Conservation (phyloP, 2,329 filamentous ascomycete genomes). For the Phialophora expanda region DNA sequence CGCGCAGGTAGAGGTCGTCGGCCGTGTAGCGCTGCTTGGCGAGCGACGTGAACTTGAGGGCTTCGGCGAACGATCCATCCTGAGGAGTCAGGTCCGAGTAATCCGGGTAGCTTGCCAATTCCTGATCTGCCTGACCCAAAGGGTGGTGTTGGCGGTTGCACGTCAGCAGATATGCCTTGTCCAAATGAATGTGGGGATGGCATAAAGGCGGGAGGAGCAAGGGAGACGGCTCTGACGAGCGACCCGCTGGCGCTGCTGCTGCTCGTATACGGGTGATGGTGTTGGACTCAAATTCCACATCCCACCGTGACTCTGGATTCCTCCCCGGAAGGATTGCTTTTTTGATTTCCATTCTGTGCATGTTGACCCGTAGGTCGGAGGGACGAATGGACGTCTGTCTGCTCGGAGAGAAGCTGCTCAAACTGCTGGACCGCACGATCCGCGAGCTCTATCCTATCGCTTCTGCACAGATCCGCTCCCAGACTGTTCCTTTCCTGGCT, state of each 20-base stretch:
- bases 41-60: constrained; percentile 61
- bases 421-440: no score
- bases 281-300: constrained; percentile 26
- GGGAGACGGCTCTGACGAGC: constrained; percentile 25
- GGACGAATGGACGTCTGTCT: no score
- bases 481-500: no score
- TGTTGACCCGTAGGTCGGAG: no score
- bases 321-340: constrained; percentile 36
- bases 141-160: constrained; percentile 32
- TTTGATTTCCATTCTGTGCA: constrained; percentile 29
- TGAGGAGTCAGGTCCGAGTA: constrained; percentile 66
- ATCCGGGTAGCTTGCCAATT: constrained; percentile 31
- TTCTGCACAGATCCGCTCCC: no score
- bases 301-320: constrained; percentile 30
- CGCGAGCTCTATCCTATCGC: no score
- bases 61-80: constrained; percentile 69
- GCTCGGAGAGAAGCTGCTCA: no score
- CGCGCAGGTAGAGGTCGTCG: constrained; percentile 67
- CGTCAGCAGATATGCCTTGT: constrained; percentile 55
- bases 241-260: background rate
- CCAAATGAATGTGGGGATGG: constrained; percentile 75
- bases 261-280: constrained; percentile 33
- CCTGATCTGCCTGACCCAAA: background rate
- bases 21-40: constrained; percentile 69
- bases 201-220: constrained; percentile 63